Base-by-base conservation (phyloP, 2,329 filamentous ascomycete species). In the Penicillium sp. region DNA sequence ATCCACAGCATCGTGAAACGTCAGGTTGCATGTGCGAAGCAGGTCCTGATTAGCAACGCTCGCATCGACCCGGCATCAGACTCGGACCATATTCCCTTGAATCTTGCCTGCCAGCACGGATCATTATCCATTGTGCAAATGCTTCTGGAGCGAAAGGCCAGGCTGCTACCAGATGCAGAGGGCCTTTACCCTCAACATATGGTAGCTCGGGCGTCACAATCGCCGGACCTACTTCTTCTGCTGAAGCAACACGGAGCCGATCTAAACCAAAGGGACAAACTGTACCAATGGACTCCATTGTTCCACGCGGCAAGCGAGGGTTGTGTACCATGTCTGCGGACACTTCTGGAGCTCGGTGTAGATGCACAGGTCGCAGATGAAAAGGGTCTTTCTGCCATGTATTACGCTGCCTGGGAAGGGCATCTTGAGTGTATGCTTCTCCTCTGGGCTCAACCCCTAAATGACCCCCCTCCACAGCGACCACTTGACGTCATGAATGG, bases 361-460 rank as follows among this genome's bases (percentile, higher is more conserved):
- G 85, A 95, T 66, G 84, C 89, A 1, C 87, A 87, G 61, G 89
- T 92, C 52, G 77, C 90, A 42, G 94, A 99, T 69, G 94, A 99
- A 75, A 99, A 97, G 70, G 88, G 87, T 15, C 82, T 97, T 4
- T 91, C 92, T 2, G 92, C 94, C 26, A 92, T 97, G 87, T 99
- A 99, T 74, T 99, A 99, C 74, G 94, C 94, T 14, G 93, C 92
- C 0, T 99, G 94, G 94, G 94, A 99, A 76, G 94, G 94, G 0
- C 90, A 97, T 70, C 77, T 97, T 52, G 89, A 93, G 67, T 97
- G 94, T 76, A 96, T 99, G 89, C 87, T 88, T 67, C 81, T 97
- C 7, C 83, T 99, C 29, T 79, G 79, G 72, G 73, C 74, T n/a
- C 70, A 70, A 49, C 67, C 69, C 3, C 58, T 56, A 31, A 54